Conservation (phyloP, 768 basidiomycete species). For the Leucocoprinus sp. region DNA sequence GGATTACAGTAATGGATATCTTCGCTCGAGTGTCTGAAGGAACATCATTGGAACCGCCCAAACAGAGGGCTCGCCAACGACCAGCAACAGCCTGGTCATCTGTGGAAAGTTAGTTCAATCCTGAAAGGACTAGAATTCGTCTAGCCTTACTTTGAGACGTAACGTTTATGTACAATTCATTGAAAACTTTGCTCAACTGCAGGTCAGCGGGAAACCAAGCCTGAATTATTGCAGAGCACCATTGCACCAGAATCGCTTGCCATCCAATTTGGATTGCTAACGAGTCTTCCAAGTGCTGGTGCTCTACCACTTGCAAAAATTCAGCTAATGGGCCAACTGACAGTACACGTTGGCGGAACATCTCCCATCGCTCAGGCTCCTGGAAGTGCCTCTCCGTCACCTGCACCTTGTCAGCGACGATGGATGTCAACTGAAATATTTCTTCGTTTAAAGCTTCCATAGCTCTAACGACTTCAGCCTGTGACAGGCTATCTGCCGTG, state of each 20-base stretch:
- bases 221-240: background rate
- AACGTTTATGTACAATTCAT: background rate
- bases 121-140: background rate
- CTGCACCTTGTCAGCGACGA: slow-evolving; percentile 28
- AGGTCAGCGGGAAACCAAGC: background rate
- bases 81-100: slow-evolving; percentile 36
- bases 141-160: background rate
- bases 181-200: background rate
- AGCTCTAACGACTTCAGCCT: slow-evolving; percentile 30
- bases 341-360: background rate
- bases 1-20: background rate
- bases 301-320: background rate
- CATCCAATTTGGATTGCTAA: slow-evolving; percentile 10
- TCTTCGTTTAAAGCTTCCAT: slow-evolving; percentile 39
- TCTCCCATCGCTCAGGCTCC: background rate
- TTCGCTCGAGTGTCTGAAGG: background rate
- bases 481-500: slow-evolving; percentile 34
- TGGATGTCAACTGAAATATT: slow-evolving; percentile 36
- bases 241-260: slow-evolving; percentile 4
- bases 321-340: background rate
- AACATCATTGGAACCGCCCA: slow-evolving; percentile 14
- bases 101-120: slow-evolving; percentile 13
- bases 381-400: background rate
- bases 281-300: background rate
- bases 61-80: slow-evolving; percentile 34